These are phyloP conservation scores for Ganoderma sp. DNA, from an alignment of 1,284 basidiomycete genomes.

Conservation along the genomic window DNA sequence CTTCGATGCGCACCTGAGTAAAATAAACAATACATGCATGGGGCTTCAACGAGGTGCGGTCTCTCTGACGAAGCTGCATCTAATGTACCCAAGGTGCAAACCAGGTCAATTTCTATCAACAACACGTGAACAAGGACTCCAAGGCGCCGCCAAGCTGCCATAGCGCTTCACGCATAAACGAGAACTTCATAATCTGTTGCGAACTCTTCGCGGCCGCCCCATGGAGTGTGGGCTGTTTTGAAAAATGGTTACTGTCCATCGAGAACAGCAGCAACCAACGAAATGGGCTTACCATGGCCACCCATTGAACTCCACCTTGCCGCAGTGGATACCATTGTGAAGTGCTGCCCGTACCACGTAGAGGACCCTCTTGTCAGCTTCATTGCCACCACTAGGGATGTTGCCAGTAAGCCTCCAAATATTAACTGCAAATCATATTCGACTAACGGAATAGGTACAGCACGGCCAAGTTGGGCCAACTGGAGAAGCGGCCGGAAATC, in stretches of 20 bases:
- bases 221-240: not conserved
- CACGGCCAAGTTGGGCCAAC: not conserved
- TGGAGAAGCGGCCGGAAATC: not conserved
- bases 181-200: not conserved
- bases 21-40: no score
- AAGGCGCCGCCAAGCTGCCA: not conserved
- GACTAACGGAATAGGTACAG: not conserved
- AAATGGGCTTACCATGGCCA: not conserved
- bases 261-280: not conserved
- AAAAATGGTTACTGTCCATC: not conserved
- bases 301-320: not conserved
- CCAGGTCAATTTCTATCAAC: no score
- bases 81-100: no score
- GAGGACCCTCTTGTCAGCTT: not conserved
- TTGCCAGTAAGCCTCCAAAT: not conserved
- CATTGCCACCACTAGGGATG: not conserved
- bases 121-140: no score
- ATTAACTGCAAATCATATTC: not conserved
- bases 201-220: not conserved
- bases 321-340: not conserved
- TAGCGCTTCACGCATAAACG: not conserved
- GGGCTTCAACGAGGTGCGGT: no score
- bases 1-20: no score
- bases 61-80: no score
- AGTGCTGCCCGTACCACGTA: not conserved